Base-by-base conservation (phyloP, 2,329 filamentous ascomycete genomes). In the Aspergillus piperis region DNA sequence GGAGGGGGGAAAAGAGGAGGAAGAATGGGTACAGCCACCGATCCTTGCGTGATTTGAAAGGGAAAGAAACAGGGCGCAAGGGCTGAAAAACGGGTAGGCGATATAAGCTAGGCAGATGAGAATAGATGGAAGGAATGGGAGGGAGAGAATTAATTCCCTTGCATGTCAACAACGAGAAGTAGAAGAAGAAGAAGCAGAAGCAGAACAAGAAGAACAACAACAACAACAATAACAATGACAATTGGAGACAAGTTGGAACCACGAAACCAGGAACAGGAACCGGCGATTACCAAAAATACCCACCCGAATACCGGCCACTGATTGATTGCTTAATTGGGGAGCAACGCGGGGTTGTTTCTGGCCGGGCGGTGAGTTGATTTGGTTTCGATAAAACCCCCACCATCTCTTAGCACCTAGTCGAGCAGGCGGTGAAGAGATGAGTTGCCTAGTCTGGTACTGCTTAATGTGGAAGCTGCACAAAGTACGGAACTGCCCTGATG, bases 301-400 rank as follows among this genome's bases (percentile, higher is more conserved):
- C 32, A 13, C 32, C 32, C 32, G 32, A 36, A 36, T 36, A 36
- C 32, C 32, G 32, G 32, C 32, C 32, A 36, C 32, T 36, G 32
- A 36, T 36, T 36, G 32, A 36, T 36, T 36, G 32, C 27, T 30
- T 11, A 11, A 13, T 36, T 2, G 32, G 11, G 65, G 62, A 54
- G 54, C 69, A 57, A 67, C 66, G 70, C 66, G 71, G 71, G 71
- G 71, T 59, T 44, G n/a, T 67, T 13, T 74, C 71, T 60, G 73
- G 72, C 71, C 71, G 39, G 66, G 68, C 70, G 70, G 69, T 68
- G 19, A 54, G 48, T 17, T 58, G 62, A 64, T 5, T 36, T 36
- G 32, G 32, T 36, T 36, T 36, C 11, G 5, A 36, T 13, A 36
- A 36, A 36, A 63, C 41, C 32, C 54, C 48, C 51, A 47, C 55